These are phyloP conservation scores for Zygoascus biomembranicola DNA, from an alignment of 805 yeast genomes.

Conservation along the genomic window DNA sequence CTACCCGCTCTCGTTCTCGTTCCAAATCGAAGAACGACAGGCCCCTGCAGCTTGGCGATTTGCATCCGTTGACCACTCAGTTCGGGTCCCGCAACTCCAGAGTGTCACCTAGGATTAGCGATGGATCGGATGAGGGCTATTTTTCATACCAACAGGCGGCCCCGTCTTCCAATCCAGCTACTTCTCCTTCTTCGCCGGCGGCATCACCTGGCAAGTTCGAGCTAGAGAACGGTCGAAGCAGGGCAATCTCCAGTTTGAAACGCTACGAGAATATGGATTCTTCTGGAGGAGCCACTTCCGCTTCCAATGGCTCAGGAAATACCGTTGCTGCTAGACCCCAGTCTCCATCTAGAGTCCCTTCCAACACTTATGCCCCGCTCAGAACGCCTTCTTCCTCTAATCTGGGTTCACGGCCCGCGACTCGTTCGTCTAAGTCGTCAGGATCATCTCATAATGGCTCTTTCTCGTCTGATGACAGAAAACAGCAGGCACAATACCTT, in stretches of 20 bases:
- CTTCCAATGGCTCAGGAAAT: background rate
- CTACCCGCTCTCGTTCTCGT: background rate
- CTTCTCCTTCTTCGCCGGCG: background rate
- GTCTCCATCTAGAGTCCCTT: slow-evolving; percentile 19
- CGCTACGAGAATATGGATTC: background rate
- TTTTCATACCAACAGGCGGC: background rate
- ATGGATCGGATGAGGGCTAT: background rate
- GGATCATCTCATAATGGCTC: background rate
- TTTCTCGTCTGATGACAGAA: slow-evolving; percentile 1
- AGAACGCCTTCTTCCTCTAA: slow-evolving; percentile 9
- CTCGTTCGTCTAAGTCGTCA: background rate
- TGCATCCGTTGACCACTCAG: background rate
- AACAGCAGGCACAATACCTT: slow-evolving; percentile 34
- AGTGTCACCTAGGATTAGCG: background rate
- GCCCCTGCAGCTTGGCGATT: background rate
- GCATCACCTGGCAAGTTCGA: slow-evolving; percentile 2
- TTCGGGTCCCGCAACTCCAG: background rate
- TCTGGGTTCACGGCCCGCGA: background rate
- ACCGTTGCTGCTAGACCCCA: slow-evolving; percentile 7
- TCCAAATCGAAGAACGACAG: background rate
- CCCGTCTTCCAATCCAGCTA: background rate
- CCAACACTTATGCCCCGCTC: slow-evolving; percentile 15
- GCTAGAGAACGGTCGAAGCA: background rate
- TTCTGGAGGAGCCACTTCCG: background rate
- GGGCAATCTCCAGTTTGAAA: slow-evolving; percentile 4